These are phyloP conservation scores for Fusarium duplospermum DNA, from an alignment of 2,329 filamentous ascomycete species.

Conservation along the genomic window DNA sequence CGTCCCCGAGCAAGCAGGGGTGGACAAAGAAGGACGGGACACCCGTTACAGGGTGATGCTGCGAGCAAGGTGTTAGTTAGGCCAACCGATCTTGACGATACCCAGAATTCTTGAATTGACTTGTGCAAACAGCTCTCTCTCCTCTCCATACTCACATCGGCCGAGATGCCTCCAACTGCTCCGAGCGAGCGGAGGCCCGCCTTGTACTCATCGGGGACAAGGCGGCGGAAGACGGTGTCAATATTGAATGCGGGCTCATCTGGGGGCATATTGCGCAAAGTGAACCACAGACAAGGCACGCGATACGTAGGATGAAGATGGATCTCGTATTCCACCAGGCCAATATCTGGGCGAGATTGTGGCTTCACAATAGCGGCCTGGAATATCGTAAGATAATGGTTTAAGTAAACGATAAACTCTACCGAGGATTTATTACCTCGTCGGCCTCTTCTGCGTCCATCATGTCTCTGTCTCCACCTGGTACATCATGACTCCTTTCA, in stretches of 20 bases:
- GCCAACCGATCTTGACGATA: constrained; percentile 47
- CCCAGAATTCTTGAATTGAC: constrained; percentile 46
- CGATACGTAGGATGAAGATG: constrained; percentile 80
- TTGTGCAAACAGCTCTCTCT: constrained; percentile 42
- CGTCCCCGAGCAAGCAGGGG: constrained; percentile 88
- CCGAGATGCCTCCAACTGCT: constrained; percentile 78
- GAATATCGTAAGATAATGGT: constrained; percentile 33
- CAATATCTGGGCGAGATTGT: constrained; percentile 48
- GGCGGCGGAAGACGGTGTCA: constrained; percentile 75
- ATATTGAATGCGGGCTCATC: constrained; percentile 70
- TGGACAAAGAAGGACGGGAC: constrained; percentile 90
- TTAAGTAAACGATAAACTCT: constrained; percentile 10
- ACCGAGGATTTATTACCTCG: constrained; percentile 54
- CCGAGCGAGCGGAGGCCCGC: constrained; percentile 69
- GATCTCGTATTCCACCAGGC: constrained; percentile 76
- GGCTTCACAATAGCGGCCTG: constrained; percentile 56
- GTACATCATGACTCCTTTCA: constrained; percentile 25
- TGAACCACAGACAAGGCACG: constrained; percentile 82
- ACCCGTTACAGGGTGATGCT: constrained; percentile 87
- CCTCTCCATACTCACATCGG: constrained; percentile 71
- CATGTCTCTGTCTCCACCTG: constrained; percentile 59
- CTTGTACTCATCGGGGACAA: constrained; percentile 76
- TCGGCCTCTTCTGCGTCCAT: constrained; percentile 64
- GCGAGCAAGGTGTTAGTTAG: constrained; percentile 54
- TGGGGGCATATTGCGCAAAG: constrained; percentile 67